Evolutionary conservation across 1,284 basidiomycete species (phyloP).

Genomic region (Trichosporon ovoides): DNA sequence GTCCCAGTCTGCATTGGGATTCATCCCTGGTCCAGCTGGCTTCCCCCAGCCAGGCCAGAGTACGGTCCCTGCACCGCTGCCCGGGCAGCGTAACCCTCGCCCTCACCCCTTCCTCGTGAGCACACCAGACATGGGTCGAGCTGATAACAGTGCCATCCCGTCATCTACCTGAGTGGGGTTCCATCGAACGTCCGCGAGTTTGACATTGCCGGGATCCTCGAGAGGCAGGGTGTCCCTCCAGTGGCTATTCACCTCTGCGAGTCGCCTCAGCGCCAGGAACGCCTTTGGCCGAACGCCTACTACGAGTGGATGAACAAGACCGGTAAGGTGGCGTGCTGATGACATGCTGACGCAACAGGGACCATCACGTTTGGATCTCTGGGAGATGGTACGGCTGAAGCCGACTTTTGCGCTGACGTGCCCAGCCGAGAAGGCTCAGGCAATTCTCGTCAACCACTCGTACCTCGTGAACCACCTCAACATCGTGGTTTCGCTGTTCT

Average conservation of each 20-base stretch:
- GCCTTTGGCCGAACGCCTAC: conserved; percentile 32
- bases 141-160: conserved; percentile 7
- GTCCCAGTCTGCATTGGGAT: background rate
- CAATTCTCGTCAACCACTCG: conserved; percentile 68
- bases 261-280: conserved; percentile 20
- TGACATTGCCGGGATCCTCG: conserved; percentile 25
- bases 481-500: conserved; percentile 62
- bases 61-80: background rate
- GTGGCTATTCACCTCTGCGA: conserved; percentile 24
- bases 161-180: conserved; percentile 31
- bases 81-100: conserved; percentile 3
- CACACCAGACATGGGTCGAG: background rate
- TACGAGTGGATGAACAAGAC: conserved; percentile 41
- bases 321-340: conserved; percentile 16
- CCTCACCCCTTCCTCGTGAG: conserved; percentile 21
- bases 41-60: background rate
- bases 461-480: conserved; percentile 56
- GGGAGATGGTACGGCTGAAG: background rate
- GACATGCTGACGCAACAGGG: conserved; percentile 1
- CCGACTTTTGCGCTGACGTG: conserved; percentile 11
- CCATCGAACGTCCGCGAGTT: conserved; percentile 25
- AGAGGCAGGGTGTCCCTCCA: conserved; percentile 23
- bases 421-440: conserved; percentile 78
- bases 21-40: background rate
- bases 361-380: conserved; percentile 1